phyloP scores from a whole-genome alignment of 2,329 filamentous ascomycete species.

The Epichloe elymi region DNA sequence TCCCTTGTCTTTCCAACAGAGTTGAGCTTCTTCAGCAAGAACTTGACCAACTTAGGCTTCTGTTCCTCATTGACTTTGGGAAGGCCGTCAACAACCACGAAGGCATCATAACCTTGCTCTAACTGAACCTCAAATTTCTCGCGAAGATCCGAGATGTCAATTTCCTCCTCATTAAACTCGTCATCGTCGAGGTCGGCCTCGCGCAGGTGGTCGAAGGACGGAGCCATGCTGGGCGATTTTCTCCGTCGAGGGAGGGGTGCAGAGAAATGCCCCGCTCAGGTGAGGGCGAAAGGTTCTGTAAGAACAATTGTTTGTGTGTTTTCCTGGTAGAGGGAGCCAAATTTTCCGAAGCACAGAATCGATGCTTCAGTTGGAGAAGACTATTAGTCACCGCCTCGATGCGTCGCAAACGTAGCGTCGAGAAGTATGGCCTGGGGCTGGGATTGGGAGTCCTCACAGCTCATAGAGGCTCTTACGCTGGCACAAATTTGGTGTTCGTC shows the following conservation, averaged over 20 bases:
- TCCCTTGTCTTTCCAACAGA: slow-evolving; percentile 73
- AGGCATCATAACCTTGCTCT: slow-evolving; percentile 91
- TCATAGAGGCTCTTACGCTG: slow-evolving; percentile 5
- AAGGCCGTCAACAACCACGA: slow-evolving; percentile 90
- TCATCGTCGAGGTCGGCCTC: slow-evolving; percentile 81
- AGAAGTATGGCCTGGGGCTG: neutral
- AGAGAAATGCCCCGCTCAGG: slow-evolving; percentile 24
- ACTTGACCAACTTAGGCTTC: slow-evolving; percentile 91
- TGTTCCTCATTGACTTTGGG: slow-evolving; percentile 80
- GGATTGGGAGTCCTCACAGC: neutral
- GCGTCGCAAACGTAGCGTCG: slow-evolving; percentile 1
- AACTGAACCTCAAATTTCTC: slow-evolving; percentile 93
- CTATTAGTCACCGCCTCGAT: neutral
- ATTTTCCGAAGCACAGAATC: neutral
- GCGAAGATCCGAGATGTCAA: slow-evolving; percentile 87
- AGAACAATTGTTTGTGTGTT: neutral
- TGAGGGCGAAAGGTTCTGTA: slow-evolving; percentile 7
- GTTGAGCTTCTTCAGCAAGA: slow-evolving; percentile 86
- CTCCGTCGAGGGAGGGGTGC: slow-evolving; percentile 19
- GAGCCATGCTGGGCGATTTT: slow-evolving; percentile 59
- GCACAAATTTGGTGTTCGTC: slow-evolving; percentile 27
- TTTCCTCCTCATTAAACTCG: slow-evolving; percentile 80
- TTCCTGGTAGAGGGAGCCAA: neutral
- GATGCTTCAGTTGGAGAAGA: neutral
- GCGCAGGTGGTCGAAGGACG: slow-evolving; percentile 78